Evolutionary conservation across 176 grass and related monocot genomes (phyloP), one percentile per base, ranked within the genome.

Genomic region (Triticum turgidum): DNA sequence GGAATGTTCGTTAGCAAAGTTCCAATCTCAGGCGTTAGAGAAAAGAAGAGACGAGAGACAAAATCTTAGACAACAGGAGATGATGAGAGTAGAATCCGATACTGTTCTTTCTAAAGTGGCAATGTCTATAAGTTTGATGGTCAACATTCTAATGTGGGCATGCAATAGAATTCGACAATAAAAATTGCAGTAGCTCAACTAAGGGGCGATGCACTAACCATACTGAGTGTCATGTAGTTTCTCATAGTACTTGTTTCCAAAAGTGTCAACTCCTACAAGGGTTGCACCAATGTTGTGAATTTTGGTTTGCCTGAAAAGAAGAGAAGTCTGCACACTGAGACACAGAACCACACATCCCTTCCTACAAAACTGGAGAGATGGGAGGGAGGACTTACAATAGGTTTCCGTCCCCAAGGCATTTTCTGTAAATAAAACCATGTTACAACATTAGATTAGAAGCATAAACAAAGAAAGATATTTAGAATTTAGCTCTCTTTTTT

Each of bases 241-340:
- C 85, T 98, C 94, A 72, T 94, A 98, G 85, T 98, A 96, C 81
- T 94, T 96, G 82, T 98, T 98, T 85, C 94, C 97, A 59, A 90
- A 96, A 86, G 88, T 94, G 90, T 98, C 97, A 65, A 96, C 87
- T 62, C 97, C 97, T 69, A 96, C 84, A 61, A 96, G 82, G 37
- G 92, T 94, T 78, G 97, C 97, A 38, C 94, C 97, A 76, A 98
- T 94, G 45, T 89, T 89, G 67, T 98, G 97, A 77, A 98, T 89
- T 88, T 98, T 98, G 45, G 91, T 98, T 98, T 98, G 97, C 93
- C 97, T 98, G 88, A 29, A 73, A 84, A 65, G 5, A 76, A 41
- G n/a, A 80, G 65, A 67, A 87, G 27, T 17, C 27, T 65, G 27
- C 37, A n/a, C 3, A n/a, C 8, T 69, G 35, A 69, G n/a, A 54